These are phyloP conservation scores for Podospora didyma DNA, from an alignment of 495 filamentous ascomycete species.

Conservation along the genomic window DNA sequence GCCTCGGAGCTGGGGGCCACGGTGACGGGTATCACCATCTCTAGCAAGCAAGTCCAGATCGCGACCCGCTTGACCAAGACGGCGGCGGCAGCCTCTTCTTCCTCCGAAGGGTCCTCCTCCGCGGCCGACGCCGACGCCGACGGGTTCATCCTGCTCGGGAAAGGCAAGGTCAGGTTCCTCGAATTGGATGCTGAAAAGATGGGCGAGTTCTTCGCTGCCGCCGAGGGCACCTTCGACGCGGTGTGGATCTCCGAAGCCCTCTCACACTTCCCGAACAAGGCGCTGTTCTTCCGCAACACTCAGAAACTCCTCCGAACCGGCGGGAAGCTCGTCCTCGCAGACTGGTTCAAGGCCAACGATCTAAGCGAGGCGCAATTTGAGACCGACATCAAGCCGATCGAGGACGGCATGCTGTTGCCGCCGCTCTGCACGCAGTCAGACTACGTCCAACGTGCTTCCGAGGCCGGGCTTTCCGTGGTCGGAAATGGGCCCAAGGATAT, in stretches of 20 bases:
- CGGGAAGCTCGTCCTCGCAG: constrained; percentile 50
- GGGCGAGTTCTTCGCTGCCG: constrained; percentile 42
- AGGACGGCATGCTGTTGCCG: constrained; percentile 57
- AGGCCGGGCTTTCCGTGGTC: constrained; percentile 40
- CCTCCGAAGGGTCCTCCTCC: neutral
- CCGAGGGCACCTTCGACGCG: constrained; percentile 39
- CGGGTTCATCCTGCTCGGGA: constrained; percentile 29
- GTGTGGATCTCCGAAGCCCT: constrained; percentile 59
- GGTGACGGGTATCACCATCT: constrained; percentile 57
- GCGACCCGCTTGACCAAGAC: constrained; percentile 39
- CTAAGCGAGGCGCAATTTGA: constrained; percentile 39
- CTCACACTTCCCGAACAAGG: constrained; percentile 54
- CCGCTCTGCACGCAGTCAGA: constrained; percentile 45
- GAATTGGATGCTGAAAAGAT: constrained; percentile 59
- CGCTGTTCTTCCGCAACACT: constrained; percentile 50
- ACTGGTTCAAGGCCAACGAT: constrained; percentile 51
- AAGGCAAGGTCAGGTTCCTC: constrained; percentile 44
- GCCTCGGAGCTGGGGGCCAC: constrained; percentile 40
- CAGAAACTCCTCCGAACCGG: constrained; percentile 34
- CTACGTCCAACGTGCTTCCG: constrained; percentile 44
- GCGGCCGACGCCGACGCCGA: constrained; percentile 7
- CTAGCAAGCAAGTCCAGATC: constrained; percentile 50
- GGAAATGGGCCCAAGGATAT: constrained; percentile 48
- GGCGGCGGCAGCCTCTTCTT: constrained; percentile 14
- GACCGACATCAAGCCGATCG: constrained; percentile 53